Evolutionary conservation across 2,329 filamentous ascomycete species (phyloP), one percentile per base, ranked within the genome.

Genomic region (Aspergillus aculeatinus): DNA sequence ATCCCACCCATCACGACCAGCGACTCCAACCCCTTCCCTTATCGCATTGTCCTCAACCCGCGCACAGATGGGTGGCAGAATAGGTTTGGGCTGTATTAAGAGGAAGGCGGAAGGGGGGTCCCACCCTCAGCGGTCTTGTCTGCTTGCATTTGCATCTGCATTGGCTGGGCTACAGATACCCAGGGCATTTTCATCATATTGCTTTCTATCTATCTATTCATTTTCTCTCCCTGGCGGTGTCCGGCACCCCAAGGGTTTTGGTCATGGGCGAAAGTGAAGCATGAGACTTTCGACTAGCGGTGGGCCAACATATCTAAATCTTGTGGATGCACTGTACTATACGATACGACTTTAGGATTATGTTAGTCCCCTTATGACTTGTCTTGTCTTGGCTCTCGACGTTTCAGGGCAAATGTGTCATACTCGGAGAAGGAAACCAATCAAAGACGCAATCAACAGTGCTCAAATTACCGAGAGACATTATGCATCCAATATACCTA

Each of bases 1-100:
- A 98, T 99, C 66, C 95, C 95, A 1, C 95, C 94, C 54, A 98
- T 98, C 69, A 97, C 92, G 9, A 95, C 92, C 23, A 92, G 88
- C 72, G 91, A 94, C 63, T 82, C 90, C 51, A 98, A 98, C 74
- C 94, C 95, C 0, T 99, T 98, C 72, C 94, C 94, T 0, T 98
- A 96, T 77, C 89, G 93, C 76, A 96, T 98, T 72, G 85, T 89
- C 62, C 87, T 98, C 60, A 95, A 96, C 72, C 91, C 91, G 59
- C 91, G 91, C 70, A 84, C 88, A 61, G 88, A 90, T 63, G 85
- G 88, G 55, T 94, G 92, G 91, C 87, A 90, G 52, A 85, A 88
- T 59, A 84, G 90, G 44, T 92, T 94, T 78, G 89, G 91, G 27
- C 86, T 92, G 61, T 91, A 90, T 74, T 90, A 44, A 19, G 39